Evolutionary conservation across 805 yeast species (phyloP).

Genomic region (Clavispora carvajalis): DNA sequence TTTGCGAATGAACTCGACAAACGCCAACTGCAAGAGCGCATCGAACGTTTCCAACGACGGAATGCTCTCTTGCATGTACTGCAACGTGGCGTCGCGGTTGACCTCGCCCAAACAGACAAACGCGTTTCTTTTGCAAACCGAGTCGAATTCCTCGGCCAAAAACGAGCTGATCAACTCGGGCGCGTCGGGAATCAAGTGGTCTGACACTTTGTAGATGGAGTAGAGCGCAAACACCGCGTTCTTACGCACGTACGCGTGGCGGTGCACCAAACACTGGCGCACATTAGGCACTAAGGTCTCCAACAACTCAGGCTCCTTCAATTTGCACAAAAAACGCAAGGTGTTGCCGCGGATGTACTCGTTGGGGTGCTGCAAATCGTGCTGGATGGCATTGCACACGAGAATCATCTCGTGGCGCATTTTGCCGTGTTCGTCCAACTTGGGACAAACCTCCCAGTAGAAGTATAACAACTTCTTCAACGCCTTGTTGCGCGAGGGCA

Average conservation of each 20-base stretch:
- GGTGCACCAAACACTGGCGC: constrained; percentile 85
- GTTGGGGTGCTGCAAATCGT: constrained; percentile 96
- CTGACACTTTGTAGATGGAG: constrained; percentile 76
- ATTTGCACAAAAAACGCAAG: constrained; percentile 81
- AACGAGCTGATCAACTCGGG: constrained; percentile 72
- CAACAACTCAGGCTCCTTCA: constrained; percentile 87
- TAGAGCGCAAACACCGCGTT: constrained; percentile 91
- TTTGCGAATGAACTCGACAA: constrained; percentile 84
- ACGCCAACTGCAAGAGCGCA: constrained; percentile 79
- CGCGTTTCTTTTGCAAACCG: constrained; percentile 93
- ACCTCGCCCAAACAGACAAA: constrained; percentile 80
- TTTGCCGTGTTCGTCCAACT: constrained; percentile 80
- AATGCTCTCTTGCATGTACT: constrained; percentile 70
- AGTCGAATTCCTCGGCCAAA: constrained; percentile 78
- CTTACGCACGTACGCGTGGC: constrained; percentile 97
- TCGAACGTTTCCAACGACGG: constrained; percentile 60
- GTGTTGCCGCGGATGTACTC: constrained; percentile 96
- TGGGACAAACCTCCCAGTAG: constrained; percentile 98
- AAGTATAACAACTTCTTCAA: constrained; percentile 88
- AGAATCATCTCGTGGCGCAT: constrained; percentile 97
- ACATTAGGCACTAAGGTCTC: constrained; percentile 95
- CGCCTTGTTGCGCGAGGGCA: constrained; percentile 91
- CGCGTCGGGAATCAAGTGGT: constrained; percentile 93
- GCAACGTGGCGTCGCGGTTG: constrained; percentile 79
- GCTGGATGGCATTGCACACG: constrained; percentile 96